Base-by-base conservation (phyloP, 192 early-diverging fungal species). In the Rhizophlyctis rosea region DNA sequence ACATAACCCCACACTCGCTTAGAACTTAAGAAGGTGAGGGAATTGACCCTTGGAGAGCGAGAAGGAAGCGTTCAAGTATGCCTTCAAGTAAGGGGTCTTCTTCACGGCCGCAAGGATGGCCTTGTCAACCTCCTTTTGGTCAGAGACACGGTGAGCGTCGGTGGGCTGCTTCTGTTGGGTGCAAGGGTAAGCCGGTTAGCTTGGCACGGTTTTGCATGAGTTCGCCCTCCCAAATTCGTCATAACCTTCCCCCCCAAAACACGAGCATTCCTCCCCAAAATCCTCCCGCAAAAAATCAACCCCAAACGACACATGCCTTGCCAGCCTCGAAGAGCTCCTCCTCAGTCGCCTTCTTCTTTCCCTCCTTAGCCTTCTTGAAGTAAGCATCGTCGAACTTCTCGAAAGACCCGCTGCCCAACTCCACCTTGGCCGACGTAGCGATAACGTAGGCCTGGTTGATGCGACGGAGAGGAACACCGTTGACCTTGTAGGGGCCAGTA, bases 391-490 rank as follows among this genome's bases (percentile, higher is more conserved):
- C 83, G 77, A 97, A 86, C 86, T 92, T 87, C 65, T 71, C 87
- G 61, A 90, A 84, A 71, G 83, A 79, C 75, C 87, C 81, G 64
- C 77, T 78, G 61, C 87, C 80, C 56, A 99, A 54, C 71, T 99
- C 93, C 57, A 99, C 71, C 86, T 95, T 98, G 86, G 97, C 98
- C 70, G 97, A 98, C 73, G 96, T 99, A 71, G 96, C 96, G 77
- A 98, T 90, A 69, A 93, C 97, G 82, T 96, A 99, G 65, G 96
- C 93, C 86, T 96, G 95, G 91, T 96, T 94, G 74, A 99, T 93
- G 53, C 97, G 91, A 64, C 91, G 86, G 61, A 99, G 82, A 36
- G 97, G 97, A 59, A 99, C 92, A 70, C 97, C 97, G 88, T 99
- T 99, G 81, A 96, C 74, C 85, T 92, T 91, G 89, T 90, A 93